Conservation (phyloP, 768 basidiomycete genomes). For the Trametes cubensis region DNA sequence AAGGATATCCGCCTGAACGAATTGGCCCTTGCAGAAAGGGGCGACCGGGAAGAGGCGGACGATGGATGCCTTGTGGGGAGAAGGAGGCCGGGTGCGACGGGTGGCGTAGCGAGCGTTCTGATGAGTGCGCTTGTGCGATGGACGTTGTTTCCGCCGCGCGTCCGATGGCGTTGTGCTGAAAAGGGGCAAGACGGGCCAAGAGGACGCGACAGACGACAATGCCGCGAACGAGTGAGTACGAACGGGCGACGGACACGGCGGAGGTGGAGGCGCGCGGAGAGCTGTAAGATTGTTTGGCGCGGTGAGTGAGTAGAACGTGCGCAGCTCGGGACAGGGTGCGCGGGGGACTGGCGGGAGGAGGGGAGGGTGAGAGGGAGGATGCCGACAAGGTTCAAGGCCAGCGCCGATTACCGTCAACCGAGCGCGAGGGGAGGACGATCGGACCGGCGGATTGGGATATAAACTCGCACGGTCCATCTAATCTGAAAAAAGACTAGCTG, state of each 20-base stretch:
- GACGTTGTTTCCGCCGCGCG: neutral
- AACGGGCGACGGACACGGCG: no score
- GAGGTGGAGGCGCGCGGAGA: neutral
- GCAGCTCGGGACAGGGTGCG: neutral
- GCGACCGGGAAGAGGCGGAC: no score
- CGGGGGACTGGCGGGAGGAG: neutral
- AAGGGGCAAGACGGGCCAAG: neutral
- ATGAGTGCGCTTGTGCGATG: conserved; percentile 7
- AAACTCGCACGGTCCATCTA: conserved; percentile 23
- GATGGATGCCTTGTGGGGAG: neutral
- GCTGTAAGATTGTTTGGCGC: conserved; percentile 2
- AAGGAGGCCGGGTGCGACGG: conserved; percentile 19
- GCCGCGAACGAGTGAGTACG: no score
- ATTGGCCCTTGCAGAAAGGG: no score
- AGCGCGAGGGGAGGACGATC: conserved; percentile 7
- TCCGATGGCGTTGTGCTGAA: conserved; percentile 6
- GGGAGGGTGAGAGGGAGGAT: conserved; percentile 1
- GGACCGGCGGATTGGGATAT: conserved; percentile 18
- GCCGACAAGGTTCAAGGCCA: conserved; percentile 13
- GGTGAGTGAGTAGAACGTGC: neutral
- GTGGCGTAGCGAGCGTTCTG: conserved; percentile 26
- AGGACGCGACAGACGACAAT: no score
- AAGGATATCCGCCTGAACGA: no score
- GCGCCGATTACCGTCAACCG: conserved; percentile 14
- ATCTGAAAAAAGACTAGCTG: conserved; percentile 25